These are phyloP conservation scores for Cicer arietinum DNA, from an alignment of 306 rosid genomes.

Conservation along the genomic window DNA sequence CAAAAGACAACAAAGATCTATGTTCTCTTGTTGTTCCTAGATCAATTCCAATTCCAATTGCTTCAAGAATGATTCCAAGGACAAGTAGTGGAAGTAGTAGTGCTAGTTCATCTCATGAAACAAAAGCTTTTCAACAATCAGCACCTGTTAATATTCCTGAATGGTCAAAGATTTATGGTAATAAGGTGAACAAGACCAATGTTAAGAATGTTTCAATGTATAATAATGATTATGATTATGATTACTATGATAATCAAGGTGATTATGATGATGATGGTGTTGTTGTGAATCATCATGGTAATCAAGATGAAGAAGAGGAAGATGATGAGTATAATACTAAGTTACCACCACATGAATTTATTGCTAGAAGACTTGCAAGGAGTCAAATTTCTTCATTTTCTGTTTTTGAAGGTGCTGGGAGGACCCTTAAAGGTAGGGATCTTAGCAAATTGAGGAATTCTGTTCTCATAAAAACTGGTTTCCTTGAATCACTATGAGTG, in stretches of 20 bases:
- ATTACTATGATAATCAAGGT: slow-evolving; percentile 22
- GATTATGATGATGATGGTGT: slow-evolving; percentile 23
- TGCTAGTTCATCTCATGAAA: slow-evolving; percentile 50
- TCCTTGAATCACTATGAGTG: slow-evolving; percentile 65
- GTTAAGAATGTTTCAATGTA: slow-evolving; percentile 47
- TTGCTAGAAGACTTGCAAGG: slow-evolving; percentile 86
- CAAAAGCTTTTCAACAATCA: slow-evolving; percentile 64
- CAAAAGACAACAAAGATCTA: slow-evolving; percentile 34
- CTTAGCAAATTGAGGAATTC: slow-evolving; percentile 90
- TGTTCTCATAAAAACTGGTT: slow-evolving; percentile 80
- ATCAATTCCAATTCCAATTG: slow-evolving; percentile 45
- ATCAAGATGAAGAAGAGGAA: slow-evolving; percentile 41
- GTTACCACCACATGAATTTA: slow-evolving; percentile 84
- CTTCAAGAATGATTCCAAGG: slow-evolving; percentile 71
- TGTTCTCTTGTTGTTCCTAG: slow-evolving; percentile 49
- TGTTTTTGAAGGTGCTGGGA: slow-evolving; percentile 92
- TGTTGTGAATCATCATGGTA: slow-evolving; percentile 19
- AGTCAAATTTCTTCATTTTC: slow-evolving; percentile 86
- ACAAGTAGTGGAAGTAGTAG: slow-evolving; percentile 47
- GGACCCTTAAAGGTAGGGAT: slow-evolving; percentile 94
- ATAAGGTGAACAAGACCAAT: slow-evolving; percentile 46
- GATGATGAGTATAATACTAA: slow-evolving; percentile 54
- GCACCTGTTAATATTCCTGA: slow-evolving; percentile 80
- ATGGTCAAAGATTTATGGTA: slow-evolving; percentile 64
- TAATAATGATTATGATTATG: slow-evolving; percentile 37